These are phyloP conservation scores for Malassezia vespertilionis DNA, from an alignment of 1,284 basidiomycete species.

Conservation along the genomic window DNA sequence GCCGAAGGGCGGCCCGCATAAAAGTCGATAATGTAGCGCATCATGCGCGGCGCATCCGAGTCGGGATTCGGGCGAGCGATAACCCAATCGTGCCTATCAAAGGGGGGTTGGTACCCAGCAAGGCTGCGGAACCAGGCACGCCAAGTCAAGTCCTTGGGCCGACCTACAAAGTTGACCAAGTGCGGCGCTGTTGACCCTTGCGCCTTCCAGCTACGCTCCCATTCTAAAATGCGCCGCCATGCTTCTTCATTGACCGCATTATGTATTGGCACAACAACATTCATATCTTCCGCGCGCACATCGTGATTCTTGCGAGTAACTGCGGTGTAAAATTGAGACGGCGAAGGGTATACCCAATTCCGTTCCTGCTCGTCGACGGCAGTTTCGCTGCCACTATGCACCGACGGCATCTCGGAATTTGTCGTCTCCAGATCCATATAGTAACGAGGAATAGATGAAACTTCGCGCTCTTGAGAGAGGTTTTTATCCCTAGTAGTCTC, in stretches of 20 bases:
- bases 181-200: slow-evolving; percentile 53
- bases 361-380: slow-evolving; percentile 20
- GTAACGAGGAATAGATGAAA: slow-evolving; percentile 73
- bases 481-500: too few relatives aligned
- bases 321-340: slow-evolving; percentile 88
- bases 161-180: slow-evolving; percentile 66
- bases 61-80: slow-evolving; percentile 74
- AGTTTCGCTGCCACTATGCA: slow-evolving; percentile 15
- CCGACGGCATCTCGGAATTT: slow-evolving; percentile 5
- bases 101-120: slow-evolving; percentile 85
- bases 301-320: slow-evolving; percentile 73
- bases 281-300: slow-evolving; percentile 69
- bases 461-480: slow-evolving; percentile 59
- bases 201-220: slow-evolving; percentile 56
- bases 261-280: slow-evolving; percentile 91
- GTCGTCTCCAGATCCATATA: slow-evolving; percentile 14
- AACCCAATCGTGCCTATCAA: slow-evolving; percentile 95
- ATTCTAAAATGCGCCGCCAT: slow-evolving; percentile 78
- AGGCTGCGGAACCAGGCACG: slow-evolving; percentile 71
- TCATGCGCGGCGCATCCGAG: slow-evolving; percentile 46
- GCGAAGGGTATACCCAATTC: slow-evolving; percentile 97
- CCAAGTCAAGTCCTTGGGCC: slow-evolving; percentile 54
- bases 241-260: slow-evolving; percentile 97
- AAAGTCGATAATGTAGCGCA: slow-evolving; percentile 96
- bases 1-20: slow-evolving; percentile 66